Evolutionary conservation across 192 early-diverging fungal species (phyloP).

Genomic region (Dissophora ornata): DNA sequence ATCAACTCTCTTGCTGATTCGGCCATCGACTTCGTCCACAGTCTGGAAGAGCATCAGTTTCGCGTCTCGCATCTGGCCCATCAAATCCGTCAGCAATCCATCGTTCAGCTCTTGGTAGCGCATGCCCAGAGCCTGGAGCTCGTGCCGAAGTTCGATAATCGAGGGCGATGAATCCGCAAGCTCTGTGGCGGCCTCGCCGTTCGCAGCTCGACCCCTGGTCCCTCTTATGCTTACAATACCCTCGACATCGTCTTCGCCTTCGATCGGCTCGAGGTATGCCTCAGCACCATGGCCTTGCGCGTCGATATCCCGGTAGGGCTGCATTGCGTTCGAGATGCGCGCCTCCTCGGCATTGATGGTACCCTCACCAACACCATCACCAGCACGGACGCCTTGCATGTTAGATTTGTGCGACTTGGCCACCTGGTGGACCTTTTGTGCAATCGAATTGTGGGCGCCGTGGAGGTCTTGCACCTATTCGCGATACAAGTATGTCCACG

Average conservation of each 20-base stretch:
- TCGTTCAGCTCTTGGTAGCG: constrained; percentile 53
- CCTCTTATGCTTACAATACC: constrained; percentile 21
- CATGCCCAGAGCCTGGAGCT: constrained; percentile 37
- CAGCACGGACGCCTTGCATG: constrained; percentile 43
- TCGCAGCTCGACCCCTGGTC: not conserved
- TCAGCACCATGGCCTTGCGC: constrained; percentile 24
- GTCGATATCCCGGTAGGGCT: constrained; percentile 47
- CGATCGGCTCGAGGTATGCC: constrained; percentile 26
- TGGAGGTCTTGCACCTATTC: constrained; percentile 46
- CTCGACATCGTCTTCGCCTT: constrained; percentile 6
- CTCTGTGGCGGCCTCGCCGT: constrained; percentile 3
- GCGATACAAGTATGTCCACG: too few relatives aligned
- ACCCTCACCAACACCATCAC: constrained; percentile 36
- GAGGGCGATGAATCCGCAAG: constrained; percentile 26
- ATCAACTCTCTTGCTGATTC: constrained; percentile 48
- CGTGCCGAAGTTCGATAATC: constrained; percentile 41
- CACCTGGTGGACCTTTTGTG: constrained; percentile 52
- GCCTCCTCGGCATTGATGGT: constrained; percentile 39
- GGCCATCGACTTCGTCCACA: constrained; percentile 51
- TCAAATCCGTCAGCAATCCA: constrained; percentile 44
- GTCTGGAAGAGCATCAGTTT: constrained; percentile 52
- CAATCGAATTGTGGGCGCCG: constrained; percentile 53
- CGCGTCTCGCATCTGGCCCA: constrained; percentile 53
- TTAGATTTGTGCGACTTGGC: constrained; percentile 52
- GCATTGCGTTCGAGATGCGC: constrained; percentile 19